A percentile compares a stretch with the other conserved stretches of the same genome.
Evolutionary conservation across 2,329 filamentous ascomycete species (phyloP).

Genomic region (Aspergillus sp.): DNA sequence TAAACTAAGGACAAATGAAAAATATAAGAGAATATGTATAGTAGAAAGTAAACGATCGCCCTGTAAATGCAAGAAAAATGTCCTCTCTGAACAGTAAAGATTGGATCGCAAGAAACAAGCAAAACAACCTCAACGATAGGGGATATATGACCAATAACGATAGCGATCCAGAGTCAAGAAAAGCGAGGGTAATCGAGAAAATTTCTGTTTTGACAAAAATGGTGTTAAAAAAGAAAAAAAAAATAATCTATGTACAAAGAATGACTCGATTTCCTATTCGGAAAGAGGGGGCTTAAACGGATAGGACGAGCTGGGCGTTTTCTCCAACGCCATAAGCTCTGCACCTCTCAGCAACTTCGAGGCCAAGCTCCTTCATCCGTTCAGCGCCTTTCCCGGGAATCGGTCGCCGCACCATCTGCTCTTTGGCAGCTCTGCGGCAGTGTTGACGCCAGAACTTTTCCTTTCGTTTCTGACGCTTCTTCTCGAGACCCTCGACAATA

Average conservation of each 20-base stretch:
- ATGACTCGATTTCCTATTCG: constrained; percentile 12
- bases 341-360: constrained; percentile 80
- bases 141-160: constrained; percentile 16
- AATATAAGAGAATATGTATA: constrained; percentile 12
- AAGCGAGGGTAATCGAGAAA: constrained; percentile 9
- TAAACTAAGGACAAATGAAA: neutral
- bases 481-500: constrained; percentile 92
- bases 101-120: constrained; percentile 8
- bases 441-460: constrained; percentile 90
- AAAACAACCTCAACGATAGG: constrained; percentile 12
- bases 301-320: constrained; percentile 61
- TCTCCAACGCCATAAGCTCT: constrained; percentile 54
- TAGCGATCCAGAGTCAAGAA: constrained; percentile 1
- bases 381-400: constrained; percentile 82
- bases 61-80: constrained; percentile 22
- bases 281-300: constrained; percentile 45
- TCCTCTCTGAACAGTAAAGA: constrained; percentile 13
- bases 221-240: neutral
- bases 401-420: constrained; percentile 56
- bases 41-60: constrained; percentile 14
- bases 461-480: constrained; percentile 84
- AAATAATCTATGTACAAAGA: constrained; percentile 20
- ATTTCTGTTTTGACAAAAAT: neutral
- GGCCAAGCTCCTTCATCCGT: constrained; percentile 85
- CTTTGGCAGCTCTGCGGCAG: constrained; percentile 71